A percentile compares a stretch with the other conserved stretches of the same genome.
These are phyloP conservation scores for Herpetospermum pedunculosum DNA, from an alignment of 306 rosid genomes.

Conservation along the genomic window DNA sequence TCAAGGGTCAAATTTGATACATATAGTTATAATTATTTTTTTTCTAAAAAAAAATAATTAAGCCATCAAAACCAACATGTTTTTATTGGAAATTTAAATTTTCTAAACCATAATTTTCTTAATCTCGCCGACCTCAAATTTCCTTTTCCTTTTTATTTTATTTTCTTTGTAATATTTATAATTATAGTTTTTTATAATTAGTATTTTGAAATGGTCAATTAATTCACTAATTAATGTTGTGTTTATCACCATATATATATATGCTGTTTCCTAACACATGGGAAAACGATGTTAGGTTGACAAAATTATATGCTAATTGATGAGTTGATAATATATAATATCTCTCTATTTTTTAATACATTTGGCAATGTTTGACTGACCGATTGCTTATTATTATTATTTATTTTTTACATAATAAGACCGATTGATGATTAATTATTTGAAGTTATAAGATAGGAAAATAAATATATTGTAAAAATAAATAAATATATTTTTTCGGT, in stretches of 20 bases:
- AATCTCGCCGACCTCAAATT: neutral
- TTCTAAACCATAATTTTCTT: neutral
- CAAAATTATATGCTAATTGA: neutral
- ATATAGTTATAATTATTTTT: too few species aligned
- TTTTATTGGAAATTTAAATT: neutral
- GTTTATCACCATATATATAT: neutral
- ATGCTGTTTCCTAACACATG: neutral
- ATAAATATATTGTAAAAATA: neutral
- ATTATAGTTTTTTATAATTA: neutral
- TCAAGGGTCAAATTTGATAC: too few species aligned
- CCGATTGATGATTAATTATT: neutral
- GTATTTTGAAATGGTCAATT: constrained; percentile 1
- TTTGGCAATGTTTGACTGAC: neutral
- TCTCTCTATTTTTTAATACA: neutral
- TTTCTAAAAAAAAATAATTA: too few species aligned
- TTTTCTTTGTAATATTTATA: neutral
- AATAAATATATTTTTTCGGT: neutral
- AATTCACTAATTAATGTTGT: neutral
- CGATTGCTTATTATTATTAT: too few species aligned
- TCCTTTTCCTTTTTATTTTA: neutral
- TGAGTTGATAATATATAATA: neutral
- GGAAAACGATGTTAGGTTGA: constrained; percentile 1
- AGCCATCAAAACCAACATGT: neutral
- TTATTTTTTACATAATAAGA: too few species aligned
- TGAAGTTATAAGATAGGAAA: neutral